Evolutionary conservation across 116 monocot species (phyloP), one percentile per base, ranked within the genome.

Genomic region (Zostera marina): DNA sequence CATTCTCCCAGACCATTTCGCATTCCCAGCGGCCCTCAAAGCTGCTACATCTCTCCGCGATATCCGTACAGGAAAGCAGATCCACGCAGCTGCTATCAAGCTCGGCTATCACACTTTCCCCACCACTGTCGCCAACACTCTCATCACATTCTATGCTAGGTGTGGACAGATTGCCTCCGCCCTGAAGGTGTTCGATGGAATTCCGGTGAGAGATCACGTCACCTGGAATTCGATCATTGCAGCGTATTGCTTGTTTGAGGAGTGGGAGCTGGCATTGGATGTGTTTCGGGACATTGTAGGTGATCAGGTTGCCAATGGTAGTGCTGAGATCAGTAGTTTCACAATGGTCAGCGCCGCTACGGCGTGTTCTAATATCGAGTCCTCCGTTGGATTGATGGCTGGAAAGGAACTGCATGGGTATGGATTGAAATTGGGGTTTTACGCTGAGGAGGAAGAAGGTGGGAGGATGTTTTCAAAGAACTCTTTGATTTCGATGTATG

Each of bases 21-120:
- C 83, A 26, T 84, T 92, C 70, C 92, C 92, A 21, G 87, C 92
- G 1, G 87, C 68, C 56, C 62, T 84, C 62, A 87, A 83, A 44
- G 71, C 92, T 40, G 76, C 74, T 61, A 59, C 83, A 5, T 71
- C 69, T 42, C 66, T 92, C 58, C 71, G 59, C 11, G 61, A 75
- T 70, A 40, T 60, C 47, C n/a, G 53, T 51, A 21, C 63, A 10
- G 92, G 84, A 47, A 20, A 57, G 41, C 83, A 87, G 72, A 57
- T 92, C 53, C 92, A 92, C 21, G 77, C 81, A 7, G 78, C 87
- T 22, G 66, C 62, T 12, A 44, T 78, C 47, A 87, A 87, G 55
- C 66, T 8, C 20, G 80, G 72, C 17, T 72, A 72, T 73, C 79
- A 66, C 20, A 53, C 53, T 12, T 59, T 60, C 14, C 71, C 78